A percentile compares a stretch with the other conserved stretches of the same genome.
Conservation (phyloP, 331 rosid species). For the Rosa hybrid region DNA sequence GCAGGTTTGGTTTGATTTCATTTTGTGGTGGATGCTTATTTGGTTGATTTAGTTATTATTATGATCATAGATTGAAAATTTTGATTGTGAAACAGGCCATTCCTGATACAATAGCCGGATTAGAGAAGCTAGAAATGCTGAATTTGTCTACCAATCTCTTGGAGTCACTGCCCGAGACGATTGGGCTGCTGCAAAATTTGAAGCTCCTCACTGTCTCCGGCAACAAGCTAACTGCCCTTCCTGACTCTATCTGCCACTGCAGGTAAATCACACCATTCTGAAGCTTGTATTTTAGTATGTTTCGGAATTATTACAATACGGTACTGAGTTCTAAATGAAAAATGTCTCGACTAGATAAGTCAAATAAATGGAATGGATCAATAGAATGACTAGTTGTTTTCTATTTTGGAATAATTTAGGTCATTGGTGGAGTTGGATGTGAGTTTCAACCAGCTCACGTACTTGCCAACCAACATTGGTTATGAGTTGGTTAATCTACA, state of each 20-base stretch:
- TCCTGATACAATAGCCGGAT: slow-evolving; percentile 74
- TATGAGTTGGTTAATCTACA: slow-evolving; percentile 51
- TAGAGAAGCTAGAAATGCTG: slow-evolving; percentile 80
- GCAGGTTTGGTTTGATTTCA: slow-evolving; percentile 52
- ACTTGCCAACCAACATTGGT: slow-evolving; percentile 96
- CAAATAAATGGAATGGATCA: not conserved
- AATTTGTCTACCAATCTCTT: slow-evolving; percentile 65
- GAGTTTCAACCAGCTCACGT: slow-evolving; percentile 70
- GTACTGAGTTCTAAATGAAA: not conserved
- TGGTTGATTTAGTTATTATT: not conserved
- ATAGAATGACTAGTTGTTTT: not conserved
- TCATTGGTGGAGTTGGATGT: slow-evolving; percentile 92
- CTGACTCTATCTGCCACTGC: slow-evolving; percentile 84
- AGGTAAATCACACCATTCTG: slow-evolving; percentile 36
- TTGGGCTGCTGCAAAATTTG: slow-evolving; percentile 78
- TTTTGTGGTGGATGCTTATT: not conserved
- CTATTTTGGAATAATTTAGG: slow-evolving; percentile 31
- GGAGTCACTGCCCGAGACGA: slow-evolving; percentile 71
- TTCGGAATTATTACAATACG: not conserved
- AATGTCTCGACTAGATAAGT: not conserved
- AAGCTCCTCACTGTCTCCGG: slow-evolving; percentile 67
- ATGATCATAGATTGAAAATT: not conserved
- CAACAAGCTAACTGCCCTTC: slow-evolving; percentile 74
- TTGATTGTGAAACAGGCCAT: slow-evolving; percentile 46
- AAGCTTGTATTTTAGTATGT: not conserved